These are phyloP conservation scores for Apostasia shenzhenica DNA, from an alignment of 106 monocot genomes.

Conservation along the genomic window DNA sequence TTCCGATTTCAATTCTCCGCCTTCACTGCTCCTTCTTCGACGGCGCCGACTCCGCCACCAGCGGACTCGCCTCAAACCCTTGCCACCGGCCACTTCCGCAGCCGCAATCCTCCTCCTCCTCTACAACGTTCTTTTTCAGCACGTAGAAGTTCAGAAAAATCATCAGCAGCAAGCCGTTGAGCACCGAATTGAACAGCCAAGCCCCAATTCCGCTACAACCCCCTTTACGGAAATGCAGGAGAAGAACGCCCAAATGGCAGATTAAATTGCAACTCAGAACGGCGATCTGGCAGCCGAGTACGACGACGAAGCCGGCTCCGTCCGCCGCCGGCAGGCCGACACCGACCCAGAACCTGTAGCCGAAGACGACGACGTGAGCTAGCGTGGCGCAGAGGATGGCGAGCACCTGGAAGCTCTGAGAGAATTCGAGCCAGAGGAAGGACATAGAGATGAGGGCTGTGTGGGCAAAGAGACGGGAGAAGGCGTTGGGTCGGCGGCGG, in stretches of 20 bases:
- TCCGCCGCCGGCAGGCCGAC: conserved; percentile 46
- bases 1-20: too few species aligned
- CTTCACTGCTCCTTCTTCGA: too few species aligned
- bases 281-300: conserved; percentile 53
- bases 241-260: conserved; percentile 61
- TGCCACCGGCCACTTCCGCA: not conserved
- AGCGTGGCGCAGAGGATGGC: conserved; percentile 65
- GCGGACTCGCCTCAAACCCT: too few species aligned
- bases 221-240: conserved; percentile 61
- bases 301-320: conserved; percentile 24
- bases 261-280: conserved; percentile 49
- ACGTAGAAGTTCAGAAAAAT: conserved; percentile 39
- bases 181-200: conserved; percentile 81
- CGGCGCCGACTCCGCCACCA: too few species aligned
- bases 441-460: conserved; percentile 54
- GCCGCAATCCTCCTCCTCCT: conserved; percentile 22
- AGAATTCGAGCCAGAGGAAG: conserved; percentile 97
- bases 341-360: conserved; percentile 81
- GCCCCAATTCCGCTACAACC: conserved; percentile 87
- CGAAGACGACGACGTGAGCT: conserved; percentile 59
- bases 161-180: conserved; percentile 51
- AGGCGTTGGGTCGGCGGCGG: conserved; percentile 21
- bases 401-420: conserved; percentile 80
- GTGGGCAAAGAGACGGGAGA: conserved; percentile 34
- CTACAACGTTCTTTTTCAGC: conserved; percentile 6